A percentile compares a stretch with the other conserved stretches of the same genome.
phyloP scores from a whole-genome alignment of 176 grass and related monocot genomes.

The Oryza longistaminata region DNA sequence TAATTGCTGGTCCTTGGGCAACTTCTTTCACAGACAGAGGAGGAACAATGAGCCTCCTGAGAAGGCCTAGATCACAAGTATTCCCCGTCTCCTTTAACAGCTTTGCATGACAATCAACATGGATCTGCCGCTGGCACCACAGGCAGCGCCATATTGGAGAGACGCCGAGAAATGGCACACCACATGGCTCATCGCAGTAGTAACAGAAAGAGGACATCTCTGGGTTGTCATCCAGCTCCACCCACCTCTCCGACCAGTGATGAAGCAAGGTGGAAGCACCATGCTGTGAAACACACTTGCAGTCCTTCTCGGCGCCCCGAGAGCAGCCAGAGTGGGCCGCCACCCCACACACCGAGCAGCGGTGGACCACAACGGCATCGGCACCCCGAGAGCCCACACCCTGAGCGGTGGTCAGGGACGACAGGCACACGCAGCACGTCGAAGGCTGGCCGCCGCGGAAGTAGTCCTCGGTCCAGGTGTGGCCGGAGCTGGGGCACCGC shows the following conservation, averaged over 20 bases:
- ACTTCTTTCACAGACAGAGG: constrained; percentile 82
- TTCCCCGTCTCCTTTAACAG: constrained; percentile 58
- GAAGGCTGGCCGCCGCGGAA: constrained; percentile 49
- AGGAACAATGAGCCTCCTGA: constrained; percentile 70
- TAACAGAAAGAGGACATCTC: constrained; percentile 70
- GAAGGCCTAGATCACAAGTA: constrained; percentile 70
- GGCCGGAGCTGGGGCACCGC: constrained; percentile 67
- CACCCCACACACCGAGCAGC: constrained; percentile 69
- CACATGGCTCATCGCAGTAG: constrained; percentile 76
- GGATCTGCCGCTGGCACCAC: constrained; percentile 84
- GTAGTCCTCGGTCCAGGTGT: constrained; percentile 58
- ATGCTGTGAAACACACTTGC: constrained; percentile 77
- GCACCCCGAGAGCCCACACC: constrained; percentile 13
- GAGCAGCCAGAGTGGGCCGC: constrained; percentile 62
- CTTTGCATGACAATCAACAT: constrained; percentile 85
- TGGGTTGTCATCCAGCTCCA: constrained; percentile 55
- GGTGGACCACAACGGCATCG: constrained; percentile 27
- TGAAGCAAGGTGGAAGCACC: constrained; percentile 57
- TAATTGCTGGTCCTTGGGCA: constrained; percentile 38
- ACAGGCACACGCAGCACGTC: constrained; percentile 74
- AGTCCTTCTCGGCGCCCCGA: constrained; percentile 47
- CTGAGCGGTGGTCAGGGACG: constrained; percentile 30
- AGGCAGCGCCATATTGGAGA: constrained; percentile 92
- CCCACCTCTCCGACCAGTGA: constrained; percentile 92
- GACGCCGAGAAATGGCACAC: constrained; percentile 67